Base-by-base conservation (phyloP, 495 filamentous ascomycete genomes). In the Achaetomiella virescens region DNA sequence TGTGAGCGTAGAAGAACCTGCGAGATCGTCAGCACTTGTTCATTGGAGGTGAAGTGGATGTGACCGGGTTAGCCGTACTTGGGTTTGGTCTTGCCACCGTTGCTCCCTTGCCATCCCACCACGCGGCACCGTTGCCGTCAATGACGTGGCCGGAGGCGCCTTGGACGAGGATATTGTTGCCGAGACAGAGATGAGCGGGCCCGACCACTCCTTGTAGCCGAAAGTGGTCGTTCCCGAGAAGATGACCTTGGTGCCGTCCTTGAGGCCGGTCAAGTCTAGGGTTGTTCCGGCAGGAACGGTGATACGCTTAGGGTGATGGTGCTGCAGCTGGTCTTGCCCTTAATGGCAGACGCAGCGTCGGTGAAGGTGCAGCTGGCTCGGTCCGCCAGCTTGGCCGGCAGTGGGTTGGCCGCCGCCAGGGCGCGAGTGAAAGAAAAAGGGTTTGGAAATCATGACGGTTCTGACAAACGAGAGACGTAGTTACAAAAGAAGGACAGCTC, bases 91-190 rank as follows among this genome's bases (percentile, higher is more conserved):
- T 78, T 78, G 52, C 79, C 80, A 36, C 80, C 78, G 62, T 80
- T 80, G 42, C 63, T 22, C 79, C 78, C 62, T 79, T 56, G 48
- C 69, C 61, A 59, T 82, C 80, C 80, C 79, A 82, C 71, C 75
- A 81, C 40, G 67, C 66, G 9, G 71, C 64, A 4, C 78, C 78
- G 18, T 71, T 65, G 22, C 74, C 73, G 62, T 81, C 70, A 50
- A 81, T 67, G 22, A 73, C 59, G 31, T 66, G 62, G 25, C 70
- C 74, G 24, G 59, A 54, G 21, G 68, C 69, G 33, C 74, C 75
- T 21, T 54, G 64, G 33, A 81, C 65, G 31, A 71, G 73, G 59
- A 80, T 75, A 43, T 65, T 58, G 45, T 63, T 73, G 21, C 78
- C 78, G 24, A 63, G 44, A 81, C 61, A 40, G 70, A 67, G 61